Base-by-base conservation (phyloP, 257 asterid species). In the Gentiana macrophylla region DNA sequence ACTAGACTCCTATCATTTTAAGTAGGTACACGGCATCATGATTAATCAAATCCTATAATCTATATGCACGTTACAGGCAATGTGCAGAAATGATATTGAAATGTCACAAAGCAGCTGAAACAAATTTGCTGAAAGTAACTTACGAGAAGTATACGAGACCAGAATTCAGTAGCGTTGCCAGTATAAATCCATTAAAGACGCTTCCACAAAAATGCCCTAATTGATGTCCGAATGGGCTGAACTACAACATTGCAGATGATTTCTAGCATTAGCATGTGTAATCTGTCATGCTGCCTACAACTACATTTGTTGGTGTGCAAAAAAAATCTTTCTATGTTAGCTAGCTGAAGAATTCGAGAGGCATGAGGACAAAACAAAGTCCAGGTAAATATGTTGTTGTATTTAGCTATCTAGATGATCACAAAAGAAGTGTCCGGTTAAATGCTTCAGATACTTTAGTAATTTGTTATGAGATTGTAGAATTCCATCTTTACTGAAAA, bases 31-130 rank as follows among this genome's bases (percentile, higher is more conserved):
- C 36, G 15, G 24, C n/a, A 46, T 46, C 35, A 70, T 62, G 64
- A 37, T 52, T 36, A 65, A 12, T 41, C 8, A 41, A 41, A 10
- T 7, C 62, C 35, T 45, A 35, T 32, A 12, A 53, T 35, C 43
- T 36, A 65, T 57, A 47, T 47, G 53, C 50, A 50, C 64, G 63
- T 37, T 67, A 59, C 90, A 87, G 94, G 72, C 70, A 59, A 24
- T 84, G 94, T 52, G 82, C 93, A 48, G 81, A 81, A 73, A 87
- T 87, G 95, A 74, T 87, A 68, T 38, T 84, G 70, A 88, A 75
- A 78, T 81, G 88, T 32, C 98, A 84, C 67, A 83, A 69, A 78
- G 84, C 82, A 61, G 92, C 98, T 41, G 72, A 75, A 77, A 80
- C 90, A 49, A 67, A 67, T 50, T 49, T 66, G 49, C 37, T 83